phyloP scores from a whole-genome alignment of 257 asterid species.

The Fraxinus americana region DNA sequence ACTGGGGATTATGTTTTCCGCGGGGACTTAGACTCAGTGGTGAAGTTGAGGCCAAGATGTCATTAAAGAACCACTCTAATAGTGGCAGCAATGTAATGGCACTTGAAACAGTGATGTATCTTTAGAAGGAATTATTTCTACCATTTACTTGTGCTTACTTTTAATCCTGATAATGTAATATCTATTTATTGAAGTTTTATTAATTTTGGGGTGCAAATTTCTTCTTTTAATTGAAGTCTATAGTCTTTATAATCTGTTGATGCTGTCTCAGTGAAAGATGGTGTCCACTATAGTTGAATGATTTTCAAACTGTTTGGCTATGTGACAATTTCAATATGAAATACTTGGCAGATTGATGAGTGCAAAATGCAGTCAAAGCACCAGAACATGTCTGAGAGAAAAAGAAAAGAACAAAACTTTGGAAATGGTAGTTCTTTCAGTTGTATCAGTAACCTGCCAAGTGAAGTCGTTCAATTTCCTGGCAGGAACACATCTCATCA shows the following conservation, averaged over 20 bases:
- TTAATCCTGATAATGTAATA: conserved; percentile 7
- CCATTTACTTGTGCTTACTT: neutral
- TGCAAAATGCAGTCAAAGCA: conserved; percentile 47
- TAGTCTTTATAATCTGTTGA: neutral
- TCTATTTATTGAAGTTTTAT: neutral
- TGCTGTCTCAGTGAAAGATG: neutral
- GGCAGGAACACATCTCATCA: conserved; percentile 40
- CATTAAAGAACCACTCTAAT: conserved; percentile 27
- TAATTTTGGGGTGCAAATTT: neutral
- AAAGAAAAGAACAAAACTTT: conserved; percentile 38
- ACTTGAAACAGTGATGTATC: neutral
- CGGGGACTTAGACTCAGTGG: conserved; percentile 26
- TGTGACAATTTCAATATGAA: conserved; percentile 23
- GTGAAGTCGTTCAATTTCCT: conserved; percentile 37
- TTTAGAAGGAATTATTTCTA: neutral
- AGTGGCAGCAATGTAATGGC: conserved; percentile 41
- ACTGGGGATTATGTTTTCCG: neutral
- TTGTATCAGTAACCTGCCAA: conserved; percentile 36
- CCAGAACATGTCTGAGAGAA: conserved; percentile 39
- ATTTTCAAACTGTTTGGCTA: neutral
- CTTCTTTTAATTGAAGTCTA: neutral
- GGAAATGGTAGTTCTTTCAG: conserved; percentile 36
- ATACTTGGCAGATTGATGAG: conserved; percentile 49
- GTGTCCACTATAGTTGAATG: neutral
- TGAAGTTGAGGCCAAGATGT: conserved; percentile 28